Base-by-base conservation (phyloP, 371 early-diverging fungal genomes). In the Basidiobolus meristosporus region DNA sequence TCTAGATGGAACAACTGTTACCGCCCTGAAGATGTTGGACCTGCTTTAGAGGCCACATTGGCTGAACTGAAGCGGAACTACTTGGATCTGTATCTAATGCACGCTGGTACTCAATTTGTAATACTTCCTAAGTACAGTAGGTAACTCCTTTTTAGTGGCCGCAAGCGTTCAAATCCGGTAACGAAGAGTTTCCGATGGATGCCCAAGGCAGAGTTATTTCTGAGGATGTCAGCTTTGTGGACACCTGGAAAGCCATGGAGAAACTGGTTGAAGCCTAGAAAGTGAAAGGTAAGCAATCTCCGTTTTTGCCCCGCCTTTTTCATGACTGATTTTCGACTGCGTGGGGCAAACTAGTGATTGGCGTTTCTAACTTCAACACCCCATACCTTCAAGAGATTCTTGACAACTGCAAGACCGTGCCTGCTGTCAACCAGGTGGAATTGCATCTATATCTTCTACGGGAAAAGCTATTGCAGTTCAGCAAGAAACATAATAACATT, bases 11-110 rank as follows among this genome's bases (percentile, higher is more conserved):
- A 74, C 50, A 64, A 61, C 22, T 52, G 47, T 36, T 56, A 61
- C 23, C 45, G 36, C 32, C 48, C 47, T 41, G 53, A 50, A 14
- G 48, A 54, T 41, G 55, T 61, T 34, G 48, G 58, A 42, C 32
- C 36, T 46, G 46, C 58, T 45, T 39, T 52, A 39, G 36, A 52
- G 45, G 35, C 57, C 43, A 43, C 57, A 0, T 38, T 60, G 45
- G 14, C 42, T 45, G 46, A 63, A 14, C 57, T 81, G 22, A 53
- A 56, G 30, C 43, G 65, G 22, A 61, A 70, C 6, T 79, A 82
- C 51, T 38, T 84, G 12, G 82, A 82, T 52, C 56, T 82, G 17
- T 82, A 76, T 51, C 53, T 82, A 31, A 65, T 83, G 23, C 83
- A 85, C 44, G 80, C n/a, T n/a, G n/a, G n/a, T n/a, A n/a, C n/a